Percentiles rank a stretch among this genome's conserved stretches.
These are phyloP conservation scores for Lichtheimia ramosa DNA, from an alignment of 371 early-diverging fungal species.

Conservation along the genomic window DNA sequence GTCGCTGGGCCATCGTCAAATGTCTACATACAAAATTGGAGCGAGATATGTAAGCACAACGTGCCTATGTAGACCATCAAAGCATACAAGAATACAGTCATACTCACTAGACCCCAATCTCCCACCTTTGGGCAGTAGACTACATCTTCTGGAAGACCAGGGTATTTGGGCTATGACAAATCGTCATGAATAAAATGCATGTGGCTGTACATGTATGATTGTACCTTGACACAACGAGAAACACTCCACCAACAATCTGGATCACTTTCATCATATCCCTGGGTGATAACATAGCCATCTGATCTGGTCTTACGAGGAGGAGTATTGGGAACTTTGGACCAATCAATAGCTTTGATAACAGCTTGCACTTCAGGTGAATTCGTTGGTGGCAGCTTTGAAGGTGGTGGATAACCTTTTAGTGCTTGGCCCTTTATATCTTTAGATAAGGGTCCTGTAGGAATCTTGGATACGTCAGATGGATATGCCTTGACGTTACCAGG, in stretches of 20 bases:
- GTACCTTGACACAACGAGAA: conserved; percentile 33
- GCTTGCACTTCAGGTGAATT: conserved; percentile 34
- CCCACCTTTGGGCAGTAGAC: conserved; percentile 43
- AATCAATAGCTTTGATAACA: conserved; percentile 43
- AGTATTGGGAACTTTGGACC: conserved; percentile 45
- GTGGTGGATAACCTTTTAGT: conserved; percentile 33
- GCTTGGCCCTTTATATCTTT: conserved; percentile 15
- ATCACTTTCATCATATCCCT: conserved; percentile 32
- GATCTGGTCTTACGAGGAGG: conserved; percentile 19
- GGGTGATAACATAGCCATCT: conserved; percentile 17
- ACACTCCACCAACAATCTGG: conserved; percentile 52
- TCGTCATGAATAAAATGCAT: too few relatives aligned
- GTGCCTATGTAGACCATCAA: too few relatives aligned
- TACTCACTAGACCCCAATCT: conserved; percentile 44
- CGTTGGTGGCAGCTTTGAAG: conserved; percentile 32
- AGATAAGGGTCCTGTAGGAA: conserved; percentile 9
- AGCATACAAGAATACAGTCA: too few relatives aligned
- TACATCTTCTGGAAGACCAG: conserved; percentile 42
- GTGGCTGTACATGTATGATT: too few relatives aligned
- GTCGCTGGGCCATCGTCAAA: conserved; percentile 54
- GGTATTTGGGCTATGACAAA: conserved; percentile 23
- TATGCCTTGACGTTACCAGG: conserved; percentile 26
- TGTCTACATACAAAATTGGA: conserved; percentile 2
- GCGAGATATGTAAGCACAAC: too few relatives aligned
- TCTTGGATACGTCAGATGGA: conserved; percentile 26